These are phyloP conservation scores for Avena insularis DNA, from an alignment of 176 grass and related monocot species.

Conservation along the genomic window DNA sequence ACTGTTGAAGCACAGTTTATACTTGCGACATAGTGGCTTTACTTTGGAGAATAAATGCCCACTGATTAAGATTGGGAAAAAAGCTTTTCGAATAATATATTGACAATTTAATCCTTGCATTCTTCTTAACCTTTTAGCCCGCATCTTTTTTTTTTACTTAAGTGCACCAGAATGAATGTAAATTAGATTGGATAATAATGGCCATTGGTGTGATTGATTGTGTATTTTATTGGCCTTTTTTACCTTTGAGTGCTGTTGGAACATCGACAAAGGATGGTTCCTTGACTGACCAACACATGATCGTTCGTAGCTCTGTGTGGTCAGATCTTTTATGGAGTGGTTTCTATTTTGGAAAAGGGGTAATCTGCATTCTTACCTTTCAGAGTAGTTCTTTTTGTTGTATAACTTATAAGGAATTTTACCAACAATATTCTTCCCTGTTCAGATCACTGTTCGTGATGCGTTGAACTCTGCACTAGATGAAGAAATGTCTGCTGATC, in stretches of 20 bases:
- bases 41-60: background rate
- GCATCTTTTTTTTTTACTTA: background rate
- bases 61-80: constrained; percentile 24
- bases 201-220: background rate
- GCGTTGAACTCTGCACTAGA: constrained; percentile 94
- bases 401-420: constrained; percentile 30
- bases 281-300: background rate
- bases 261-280: no score
- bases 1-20: background rate
- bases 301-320: background rate
- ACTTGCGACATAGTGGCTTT: background rate
- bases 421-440: constrained; percentile 33
- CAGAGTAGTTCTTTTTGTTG: background rate
- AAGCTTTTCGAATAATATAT: background rate
- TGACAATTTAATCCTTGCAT: constrained; percentile 7
- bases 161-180: background rate
- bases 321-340: background rate
- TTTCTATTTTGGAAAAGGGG: background rate
- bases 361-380: background rate
- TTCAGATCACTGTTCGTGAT: constrained; percentile 90
- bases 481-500: constrained; percentile 99
- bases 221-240: background rate
- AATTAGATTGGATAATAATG: background rate
- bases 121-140: background rate
- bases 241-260: background rate